These are phyloP conservation scores for Monosporozyma unispora DNA, from an alignment of 805 yeast genomes.

Conservation along the genomic window DNA sequence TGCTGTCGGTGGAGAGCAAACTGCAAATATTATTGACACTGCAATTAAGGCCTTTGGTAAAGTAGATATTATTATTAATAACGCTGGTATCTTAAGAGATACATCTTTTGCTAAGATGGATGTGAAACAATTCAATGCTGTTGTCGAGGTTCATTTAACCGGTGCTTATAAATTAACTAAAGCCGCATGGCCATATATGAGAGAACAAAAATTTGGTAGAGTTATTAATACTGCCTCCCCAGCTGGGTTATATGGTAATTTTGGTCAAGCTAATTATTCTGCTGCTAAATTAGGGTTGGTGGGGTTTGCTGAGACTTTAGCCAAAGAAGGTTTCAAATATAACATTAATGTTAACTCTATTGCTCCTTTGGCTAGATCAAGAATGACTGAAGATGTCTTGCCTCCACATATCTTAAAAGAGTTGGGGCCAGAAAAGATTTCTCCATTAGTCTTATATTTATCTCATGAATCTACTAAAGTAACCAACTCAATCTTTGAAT, in stretches of 20 bases:
- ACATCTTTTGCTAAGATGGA: constrained; percentile 79
- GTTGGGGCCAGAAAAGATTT: constrained; percentile 78
- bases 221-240: constrained; percentile 92
- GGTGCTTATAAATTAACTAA: constrained; percentile 80
- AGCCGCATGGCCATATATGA: constrained; percentile 89
- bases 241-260: constrained; percentile 93
- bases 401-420: constrained; percentile 78
- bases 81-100: constrained; percentile 92
- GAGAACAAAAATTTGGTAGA: constrained; percentile 79
- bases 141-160: constrained; percentile 77
- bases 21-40: constrained; percentile 74
- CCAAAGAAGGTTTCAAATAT: constrained; percentile 83
- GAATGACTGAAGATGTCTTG: constrained; percentile 88
- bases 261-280: constrained; percentile 93
- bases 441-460: constrained; percentile 81
- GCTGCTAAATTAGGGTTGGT: constrained; percentile 87
- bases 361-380: constrained; percentile 90
- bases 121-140: constrained; percentile 67
- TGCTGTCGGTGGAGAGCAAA: constrained; percentile 64
- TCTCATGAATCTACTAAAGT: constrained; percentile 56
- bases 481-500: constrained; percentile 75
- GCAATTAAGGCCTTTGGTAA: constrained; percentile 83
- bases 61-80: constrained; percentile 81
- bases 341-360: constrained; percentile 79
- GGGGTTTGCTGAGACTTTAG: constrained; percentile 88